Base-by-base conservation (phyloP, 148 eudicot genomes). In the Rheum nobile region DNA sequence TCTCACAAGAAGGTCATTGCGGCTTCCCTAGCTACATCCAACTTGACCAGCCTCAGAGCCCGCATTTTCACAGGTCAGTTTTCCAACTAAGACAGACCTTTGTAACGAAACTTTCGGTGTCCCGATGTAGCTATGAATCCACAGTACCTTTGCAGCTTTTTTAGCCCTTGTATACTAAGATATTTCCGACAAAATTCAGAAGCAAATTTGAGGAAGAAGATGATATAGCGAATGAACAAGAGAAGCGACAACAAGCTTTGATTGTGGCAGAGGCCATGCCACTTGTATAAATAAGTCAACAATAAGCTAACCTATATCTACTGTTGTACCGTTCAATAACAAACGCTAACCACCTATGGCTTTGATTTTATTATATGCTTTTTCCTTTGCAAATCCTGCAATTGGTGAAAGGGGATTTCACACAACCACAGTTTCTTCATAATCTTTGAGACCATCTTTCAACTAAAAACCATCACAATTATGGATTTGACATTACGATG, bases 1-100 rank as follows among this genome's bases (percentile, higher is more conserved):
- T 80, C 89, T 41, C 92, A 89, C 82, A 94, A 94, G 89, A 94
- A 87, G 86, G 77, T 84, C 50, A 88, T 88, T 41, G 86, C 84
- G 37, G 83, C 84, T 50, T 89, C 97, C 54, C 87, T 79, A 17
- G 91, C 79, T 47, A 84, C 93, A 1, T 86, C 89, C 59, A 89
- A 88, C 78, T 78, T 91, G 65, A 86, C 96, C 21, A 69, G 88
- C 37, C 47, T 89, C 35, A 85, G 77, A 81, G 88, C 97, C 12
- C 88, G 96, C 21, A 77, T 89, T 54, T 82, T 91, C 79, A 85
- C 97, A 43, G 97, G 98, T 93, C 85, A 72, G 8, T 72, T 24
- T 54, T 29, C 13, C 10, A 38, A 63, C 26, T 2, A 34, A 0
- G n/a, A n/a, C n/a, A n/a, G n/a, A n/a, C n/a, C n/a, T n/a, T n/a